Evolutionary conservation across 2,329 filamentous ascomycete genomes (phyloP).

Genomic region (Botrytis pseudocinerea): DNA sequence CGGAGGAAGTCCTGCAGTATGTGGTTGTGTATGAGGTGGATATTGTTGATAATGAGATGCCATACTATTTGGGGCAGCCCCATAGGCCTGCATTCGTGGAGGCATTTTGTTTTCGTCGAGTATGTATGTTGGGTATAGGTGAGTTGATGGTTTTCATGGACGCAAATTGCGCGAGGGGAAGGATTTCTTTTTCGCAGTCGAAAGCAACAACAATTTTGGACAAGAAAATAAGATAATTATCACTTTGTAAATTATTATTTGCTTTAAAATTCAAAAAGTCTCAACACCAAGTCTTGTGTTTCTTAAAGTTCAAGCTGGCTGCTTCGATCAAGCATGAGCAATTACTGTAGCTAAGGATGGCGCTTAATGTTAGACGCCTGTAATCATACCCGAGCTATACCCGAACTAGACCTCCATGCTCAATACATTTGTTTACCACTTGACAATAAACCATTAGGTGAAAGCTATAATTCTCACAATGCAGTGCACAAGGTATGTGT

Average conservation of each 20-base stretch:
- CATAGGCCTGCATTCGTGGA: conserved; percentile 42
- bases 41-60: conserved; percentile 48
- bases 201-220: conserved; percentile 1
- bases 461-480: conserved; percentile 32
- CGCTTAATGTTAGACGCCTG: conserved; percentile 20
- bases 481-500: conserved; percentile 38
- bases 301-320: conserved; percentile 17
- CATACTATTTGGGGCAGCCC: conserved; percentile 39
- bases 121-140: conserved; percentile 39
- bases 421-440: not conserved
- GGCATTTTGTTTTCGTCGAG: conserved; percentile 40
- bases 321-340: conserved; percentile 15
- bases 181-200: not conserved
- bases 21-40: conserved; percentile 48
- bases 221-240: conserved; percentile 8
- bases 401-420: conserved; percentile 9
- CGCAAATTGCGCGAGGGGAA: conserved; percentile 32
- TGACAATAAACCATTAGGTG: conserved; percentile 17
- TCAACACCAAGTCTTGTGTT: conserved; percentile 15
- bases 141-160: conserved; percentile 40
- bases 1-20: conserved; percentile 51
- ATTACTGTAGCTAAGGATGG: not conserved
- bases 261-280: conserved; percentile 14
- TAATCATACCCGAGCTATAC: not conserved
- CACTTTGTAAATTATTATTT: conserved; percentile 10